These are phyloP conservation scores for Coniella lustricola DNA, from an alignment of 2,329 filamentous ascomycete genomes.

Conservation along the genomic window DNA sequence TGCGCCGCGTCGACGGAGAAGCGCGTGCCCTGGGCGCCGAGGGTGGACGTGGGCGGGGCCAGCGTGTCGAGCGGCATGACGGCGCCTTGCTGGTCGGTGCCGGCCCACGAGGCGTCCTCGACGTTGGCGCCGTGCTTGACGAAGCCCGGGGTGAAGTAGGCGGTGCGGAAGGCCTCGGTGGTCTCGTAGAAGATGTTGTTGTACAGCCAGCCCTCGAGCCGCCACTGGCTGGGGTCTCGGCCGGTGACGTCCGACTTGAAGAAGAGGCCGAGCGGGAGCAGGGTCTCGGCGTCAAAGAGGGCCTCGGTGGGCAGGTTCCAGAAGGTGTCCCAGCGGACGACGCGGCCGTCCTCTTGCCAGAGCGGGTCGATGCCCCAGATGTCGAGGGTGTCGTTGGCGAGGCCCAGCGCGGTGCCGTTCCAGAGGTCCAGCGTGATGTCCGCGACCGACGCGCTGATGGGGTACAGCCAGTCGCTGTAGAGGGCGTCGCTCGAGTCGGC, in stretches of 20 bases:
- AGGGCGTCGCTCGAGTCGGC: conserved; percentile 26
- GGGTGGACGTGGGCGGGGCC: conserved; percentile 31
- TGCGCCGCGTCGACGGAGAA: conserved; percentile 35
- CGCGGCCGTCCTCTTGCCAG: conserved; percentile 32
- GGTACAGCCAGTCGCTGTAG: conserved; percentile 28
- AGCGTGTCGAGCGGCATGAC: conserved; percentile 28
- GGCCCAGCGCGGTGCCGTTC: conserved; percentile 30
- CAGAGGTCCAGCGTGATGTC: conserved; percentile 40
- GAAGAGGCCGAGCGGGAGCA: conserved; percentile 39
- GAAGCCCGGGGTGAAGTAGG: conserved; percentile 36
- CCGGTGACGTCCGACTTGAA: conserved; percentile 42
- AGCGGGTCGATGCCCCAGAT: conserved; percentile 36
- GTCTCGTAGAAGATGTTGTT: conserved; percentile 45
- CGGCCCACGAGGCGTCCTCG: conserved; percentile 37
- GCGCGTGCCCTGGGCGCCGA: conserved; percentile 30
- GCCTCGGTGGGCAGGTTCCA: conserved; percentile 31
- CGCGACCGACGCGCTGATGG: conserved; percentile 28
- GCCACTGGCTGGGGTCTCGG: conserved; percentile 44
- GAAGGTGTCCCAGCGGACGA: conserved; percentile 42
- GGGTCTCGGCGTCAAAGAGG: conserved; percentile 34
- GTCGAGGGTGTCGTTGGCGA: conserved; percentile 34
- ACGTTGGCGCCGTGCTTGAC: conserved; percentile 39
- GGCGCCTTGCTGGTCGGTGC: conserved; percentile 33
- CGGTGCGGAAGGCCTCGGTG: conserved; percentile 38
- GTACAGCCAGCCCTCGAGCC: conserved; percentile 45